phyloP scores from a whole-genome alignment of 768 basidiomycete species.

The button mushroom (Agaricus bisporus) region DNA sequence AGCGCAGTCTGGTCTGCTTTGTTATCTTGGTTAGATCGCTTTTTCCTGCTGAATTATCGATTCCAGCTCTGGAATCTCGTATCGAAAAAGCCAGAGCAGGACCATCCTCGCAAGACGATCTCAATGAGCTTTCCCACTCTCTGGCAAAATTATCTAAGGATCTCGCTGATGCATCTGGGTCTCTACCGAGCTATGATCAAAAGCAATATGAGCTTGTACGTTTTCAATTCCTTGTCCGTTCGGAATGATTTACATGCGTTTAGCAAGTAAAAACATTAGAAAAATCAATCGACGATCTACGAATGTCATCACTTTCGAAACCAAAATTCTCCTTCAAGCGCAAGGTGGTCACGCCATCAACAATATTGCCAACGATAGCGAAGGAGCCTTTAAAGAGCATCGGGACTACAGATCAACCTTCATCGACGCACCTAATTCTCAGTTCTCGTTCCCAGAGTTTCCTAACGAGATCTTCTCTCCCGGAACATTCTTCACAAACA shows the following conservation, averaged over 20 bases:
- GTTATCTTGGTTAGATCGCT: constrained; percentile 6
- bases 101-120: constrained; percentile 32
- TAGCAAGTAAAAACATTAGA: constrained; percentile 69
- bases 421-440: constrained; percentile 33
- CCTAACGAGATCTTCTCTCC: constrained; percentile 38
- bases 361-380: background rate
- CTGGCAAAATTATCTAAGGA: constrained; percentile 56
- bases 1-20: constrained; percentile 41
- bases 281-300: constrained; percentile 43
- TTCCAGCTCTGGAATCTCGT: constrained; percentile 42
- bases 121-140: constrained; percentile 31
- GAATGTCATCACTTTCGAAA: constrained; percentile 38
- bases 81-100: constrained; percentile 26
- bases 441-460: constrained; percentile 39
- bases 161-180: constrained; percentile 57
- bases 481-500: constrained; percentile 28
- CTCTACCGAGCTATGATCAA: constrained; percentile 69
- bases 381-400: background rate
- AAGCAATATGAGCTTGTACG: constrained; percentile 50
- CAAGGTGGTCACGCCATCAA: constrained; percentile 18
- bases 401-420: background rate
- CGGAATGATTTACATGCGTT: background rate
- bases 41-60: constrained; percentile 7
- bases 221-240: background rate
- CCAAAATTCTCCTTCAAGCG: constrained; percentile 65